These are phyloP conservation scores for Sporothrix brasiliensis DNA, from an alignment of 2,329 filamentous ascomycete genomes.

Conservation along the genomic window DNA sequence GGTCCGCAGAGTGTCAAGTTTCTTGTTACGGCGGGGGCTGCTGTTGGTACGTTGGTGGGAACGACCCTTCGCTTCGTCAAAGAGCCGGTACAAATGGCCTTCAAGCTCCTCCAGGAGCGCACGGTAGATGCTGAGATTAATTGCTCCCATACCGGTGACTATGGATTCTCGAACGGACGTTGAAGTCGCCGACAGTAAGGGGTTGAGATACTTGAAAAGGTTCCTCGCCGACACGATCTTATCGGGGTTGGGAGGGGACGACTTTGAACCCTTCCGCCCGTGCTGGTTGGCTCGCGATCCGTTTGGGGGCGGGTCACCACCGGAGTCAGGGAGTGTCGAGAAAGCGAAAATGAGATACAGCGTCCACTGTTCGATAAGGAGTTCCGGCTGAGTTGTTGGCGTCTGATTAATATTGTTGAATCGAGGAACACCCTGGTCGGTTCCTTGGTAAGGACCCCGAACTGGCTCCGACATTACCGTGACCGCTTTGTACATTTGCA, in stretches of 20 bases:
- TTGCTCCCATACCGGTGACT: conserved; percentile 87
- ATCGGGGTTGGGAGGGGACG: conserved; percentile 54
- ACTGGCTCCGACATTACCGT: conserved; percentile 74
- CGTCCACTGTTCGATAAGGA: conserved; percentile 97
- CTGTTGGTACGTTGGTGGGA: conserved; percentile 86
- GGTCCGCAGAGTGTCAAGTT: conserved; percentile 83
- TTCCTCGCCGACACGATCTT: conserved; percentile 87
- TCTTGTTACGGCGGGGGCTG: conserved; percentile 76
- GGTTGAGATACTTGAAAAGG: conserved; percentile 89
- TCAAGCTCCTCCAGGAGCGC: conserved; percentile 88
- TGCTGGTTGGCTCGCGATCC: conserved; percentile 68
- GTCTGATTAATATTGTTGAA: conserved; percentile 51
- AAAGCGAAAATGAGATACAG: conserved; percentile 96
- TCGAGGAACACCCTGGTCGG: conserved; percentile 59
- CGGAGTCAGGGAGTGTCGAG: conserved; percentile 86
- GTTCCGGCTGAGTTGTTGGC: conserved; percentile 75
- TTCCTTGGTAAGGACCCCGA: conserved; percentile 65
- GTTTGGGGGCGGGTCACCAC: conserved; percentile 66
- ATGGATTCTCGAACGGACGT: conserved; percentile 85
- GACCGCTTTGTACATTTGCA: conserved; percentile 90
- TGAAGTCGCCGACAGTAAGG: conserved; percentile 78
- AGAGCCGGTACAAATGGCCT: conserved; percentile 80
- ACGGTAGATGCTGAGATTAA: conserved; percentile 91
- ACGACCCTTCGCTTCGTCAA: conserved; percentile 82
- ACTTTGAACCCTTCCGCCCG: conserved; percentile 75